A percentile compares a stretch with the other conserved stretches of the same genome.
Conservation (phyloP, 78 protist species). For the Polysphondylium violaceum region DNA sequence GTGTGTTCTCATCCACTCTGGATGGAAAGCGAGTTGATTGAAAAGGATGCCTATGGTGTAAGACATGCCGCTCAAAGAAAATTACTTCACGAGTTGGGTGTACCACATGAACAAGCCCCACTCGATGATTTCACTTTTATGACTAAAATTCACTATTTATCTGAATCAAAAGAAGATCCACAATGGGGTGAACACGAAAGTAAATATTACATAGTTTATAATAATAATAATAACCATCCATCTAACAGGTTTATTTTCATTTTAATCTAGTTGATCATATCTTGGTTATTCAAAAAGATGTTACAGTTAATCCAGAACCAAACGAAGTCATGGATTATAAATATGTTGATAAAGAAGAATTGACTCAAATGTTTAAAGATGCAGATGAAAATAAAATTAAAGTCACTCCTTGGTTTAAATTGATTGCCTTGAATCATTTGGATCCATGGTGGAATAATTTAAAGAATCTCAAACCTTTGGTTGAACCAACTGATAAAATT, state of each 20-base stretch:
- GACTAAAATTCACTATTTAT: constrained; percentile 87
- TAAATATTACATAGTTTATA: constrained; percentile 18
- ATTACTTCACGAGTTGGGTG: constrained; percentile 91
- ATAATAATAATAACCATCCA: background rate
- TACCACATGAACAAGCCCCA: constrained; percentile 58
- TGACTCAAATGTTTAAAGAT: constrained; percentile 50
- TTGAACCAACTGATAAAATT: constrained; percentile 43
- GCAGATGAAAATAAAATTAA: constrained; percentile 66
- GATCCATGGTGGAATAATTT: constrained; percentile 80
- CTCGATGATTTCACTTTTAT: constrained; percentile 73
- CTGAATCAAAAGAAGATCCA: constrained; percentile 54
- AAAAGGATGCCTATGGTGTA: constrained; percentile 80
- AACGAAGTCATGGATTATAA: constrained; percentile 85
- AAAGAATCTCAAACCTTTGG: constrained; percentile 19
- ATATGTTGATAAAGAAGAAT: constrained; percentile 78
- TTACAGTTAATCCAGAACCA: constrained; percentile 73
- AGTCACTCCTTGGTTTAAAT: constrained; percentile 90
- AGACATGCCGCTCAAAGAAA: constrained; percentile 88
- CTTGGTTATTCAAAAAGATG: constrained; percentile 56
- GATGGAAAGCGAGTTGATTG: constrained; percentile 41
- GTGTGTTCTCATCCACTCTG: constrained; percentile 95
- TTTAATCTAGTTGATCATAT: constrained; percentile 79
- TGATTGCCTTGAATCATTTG: constrained; percentile 82
- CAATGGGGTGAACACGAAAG: constrained; percentile 95
- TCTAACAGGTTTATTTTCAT: background rate